Percentiles rank a stretch among this genome's conserved stretches.
phyloP scores from a whole-genome alignment of 305 asterid genomes.

The Lippia alba region DNA sequence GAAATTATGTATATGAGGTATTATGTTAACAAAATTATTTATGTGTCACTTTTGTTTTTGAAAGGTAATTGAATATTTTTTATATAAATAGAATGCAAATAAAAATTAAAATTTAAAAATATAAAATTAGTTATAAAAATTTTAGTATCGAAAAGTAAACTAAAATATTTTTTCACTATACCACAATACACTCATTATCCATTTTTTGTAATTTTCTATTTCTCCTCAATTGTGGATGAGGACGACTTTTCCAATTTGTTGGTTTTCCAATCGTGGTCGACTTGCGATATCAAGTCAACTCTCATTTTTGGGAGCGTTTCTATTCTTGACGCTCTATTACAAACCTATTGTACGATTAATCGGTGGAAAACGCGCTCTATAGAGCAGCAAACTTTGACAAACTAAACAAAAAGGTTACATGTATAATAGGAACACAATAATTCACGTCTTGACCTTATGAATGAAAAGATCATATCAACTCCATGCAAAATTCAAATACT shows the following conservation, averaged over 20 bases:
- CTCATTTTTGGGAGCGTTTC: neutral
- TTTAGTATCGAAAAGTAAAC: too few relatives aligned
- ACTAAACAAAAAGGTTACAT: neutral
- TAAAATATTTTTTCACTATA: too few relatives aligned
- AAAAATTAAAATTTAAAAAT: too few relatives aligned
- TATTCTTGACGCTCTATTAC: neutral
- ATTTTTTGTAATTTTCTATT: too few relatives aligned
- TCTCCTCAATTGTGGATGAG: too few relatives aligned
- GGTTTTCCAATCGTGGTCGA: slow-evolving; percentile 27
- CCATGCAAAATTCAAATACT: slow-evolving; percentile 23
- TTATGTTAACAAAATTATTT: too few relatives aligned
- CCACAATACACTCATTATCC: too few relatives aligned
- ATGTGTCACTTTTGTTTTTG: too few relatives aligned
- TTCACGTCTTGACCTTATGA: slow-evolving; percentile 27
- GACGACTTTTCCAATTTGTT: neutral
- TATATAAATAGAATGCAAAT: too few relatives aligned
- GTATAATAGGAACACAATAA: neutral
- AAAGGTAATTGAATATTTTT: too few relatives aligned
- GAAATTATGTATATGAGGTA: too few relatives aligned
- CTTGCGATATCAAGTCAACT: slow-evolving; percentile 22
- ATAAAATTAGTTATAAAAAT: too few relatives aligned
- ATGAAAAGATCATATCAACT: neutral
- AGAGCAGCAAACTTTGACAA: slow-evolving; percentile 35
- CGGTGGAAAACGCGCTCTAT: slow-evolving; percentile 34
- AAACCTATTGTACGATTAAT: neutral